These are phyloP conservation scores for Aspergillus hortae DNA, from an alignment of 2,329 filamentous ascomycete genomes.

Conservation along the genomic window DNA sequence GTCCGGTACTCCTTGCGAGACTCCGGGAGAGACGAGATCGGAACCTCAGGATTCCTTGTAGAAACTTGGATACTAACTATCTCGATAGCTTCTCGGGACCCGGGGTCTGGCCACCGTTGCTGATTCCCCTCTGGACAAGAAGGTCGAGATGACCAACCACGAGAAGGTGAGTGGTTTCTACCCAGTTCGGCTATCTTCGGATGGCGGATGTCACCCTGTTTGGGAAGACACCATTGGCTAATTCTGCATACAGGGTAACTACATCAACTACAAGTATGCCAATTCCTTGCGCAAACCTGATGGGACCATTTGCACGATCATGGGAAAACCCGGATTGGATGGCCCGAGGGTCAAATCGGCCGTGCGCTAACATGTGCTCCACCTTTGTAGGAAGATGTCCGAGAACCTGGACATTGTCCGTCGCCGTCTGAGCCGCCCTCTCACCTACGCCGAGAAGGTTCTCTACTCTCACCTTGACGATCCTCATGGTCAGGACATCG, in stretches of 20 bases:
- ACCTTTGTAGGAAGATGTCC: conserved; percentile 78
- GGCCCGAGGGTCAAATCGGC: neutral
- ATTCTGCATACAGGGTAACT: conserved; percentile 60
- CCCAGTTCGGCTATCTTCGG: conserved; percentile 21
- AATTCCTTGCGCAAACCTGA: neutral
- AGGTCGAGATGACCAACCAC: conserved; percentile 97
- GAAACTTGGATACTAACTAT: conserved; percentile 21
- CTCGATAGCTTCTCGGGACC: conserved; percentile 55
- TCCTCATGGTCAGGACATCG: conserved; percentile 90
- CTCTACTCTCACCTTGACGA: conserved; percentile 98
- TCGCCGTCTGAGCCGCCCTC: conserved; percentile 80
- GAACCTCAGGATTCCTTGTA: neutral
- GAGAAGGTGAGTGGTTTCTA: conserved; percentile 59
- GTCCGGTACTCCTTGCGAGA: conserved; percentile 1
- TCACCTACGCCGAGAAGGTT: conserved; percentile 97
- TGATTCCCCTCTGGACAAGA: conserved; percentile 83
- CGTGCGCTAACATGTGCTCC: conserved; percentile 19
- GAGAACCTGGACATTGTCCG: conserved; percentile 94
- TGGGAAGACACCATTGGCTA: conserved; percentile 20
- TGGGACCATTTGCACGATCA: neutral
- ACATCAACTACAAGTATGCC: conserved; percentile 83
- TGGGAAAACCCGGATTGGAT: neutral
- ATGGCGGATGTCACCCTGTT: conserved; percentile 8
- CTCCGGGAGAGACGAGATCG: neutral
- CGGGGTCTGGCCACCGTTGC: conserved; percentile 77